These are phyloP conservation scores for Coemansia sp. DNA, from an alignment of 192 early-diverging fungal genomes.

Conservation along the genomic window DNA sequence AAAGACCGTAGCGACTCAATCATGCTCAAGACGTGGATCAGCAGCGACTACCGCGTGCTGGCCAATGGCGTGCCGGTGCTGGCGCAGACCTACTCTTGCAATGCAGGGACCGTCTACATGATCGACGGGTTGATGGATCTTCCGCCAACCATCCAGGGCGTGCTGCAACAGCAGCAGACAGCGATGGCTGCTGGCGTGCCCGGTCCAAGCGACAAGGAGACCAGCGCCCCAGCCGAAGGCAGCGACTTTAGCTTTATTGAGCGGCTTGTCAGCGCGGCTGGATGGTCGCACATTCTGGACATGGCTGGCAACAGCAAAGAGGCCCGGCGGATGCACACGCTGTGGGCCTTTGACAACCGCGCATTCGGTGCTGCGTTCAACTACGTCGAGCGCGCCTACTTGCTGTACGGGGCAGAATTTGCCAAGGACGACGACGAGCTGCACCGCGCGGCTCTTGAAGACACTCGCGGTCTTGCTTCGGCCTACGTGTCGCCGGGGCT, in stretches of 20 bases:
- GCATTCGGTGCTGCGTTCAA: constrained; percentile 30
- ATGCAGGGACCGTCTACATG: constrained; percentile 34
- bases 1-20: constrained; percentile 16
- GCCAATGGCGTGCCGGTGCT: constrained; percentile 41
- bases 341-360: constrained; percentile 49
- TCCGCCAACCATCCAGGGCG: constrained; percentile 37
- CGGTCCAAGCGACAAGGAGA: background rate
- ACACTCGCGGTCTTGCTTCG: constrained; percentile 27
- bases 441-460: constrained; percentile 18
- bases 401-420: constrained; percentile 41
- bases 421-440: constrained; percentile 36
- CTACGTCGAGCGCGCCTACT: constrained; percentile 43
- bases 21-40: constrained; percentile 42
- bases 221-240: background rate
- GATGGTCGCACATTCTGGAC: constrained; percentile 35
- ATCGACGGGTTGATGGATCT: constrained; percentile 43
- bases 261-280: constrained; percentile 33
- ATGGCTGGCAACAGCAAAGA: background rate
- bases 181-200: background rate
- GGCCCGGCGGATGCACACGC: constrained; percentile 29
- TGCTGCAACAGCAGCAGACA: constrained; percentile 23
- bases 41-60: constrained; percentile 10
- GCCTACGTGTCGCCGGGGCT: constrained; percentile 25
- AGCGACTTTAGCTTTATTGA: constrained; percentile 29
- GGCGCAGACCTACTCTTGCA: constrained; percentile 34